A percentile compares a stretch with the other conserved stretches of the same genome.
These are phyloP conservation scores for Chytriomyces sp. DNA, from an alignment of 192 early-diverging fungal genomes.

Conservation along the genomic window DNA sequence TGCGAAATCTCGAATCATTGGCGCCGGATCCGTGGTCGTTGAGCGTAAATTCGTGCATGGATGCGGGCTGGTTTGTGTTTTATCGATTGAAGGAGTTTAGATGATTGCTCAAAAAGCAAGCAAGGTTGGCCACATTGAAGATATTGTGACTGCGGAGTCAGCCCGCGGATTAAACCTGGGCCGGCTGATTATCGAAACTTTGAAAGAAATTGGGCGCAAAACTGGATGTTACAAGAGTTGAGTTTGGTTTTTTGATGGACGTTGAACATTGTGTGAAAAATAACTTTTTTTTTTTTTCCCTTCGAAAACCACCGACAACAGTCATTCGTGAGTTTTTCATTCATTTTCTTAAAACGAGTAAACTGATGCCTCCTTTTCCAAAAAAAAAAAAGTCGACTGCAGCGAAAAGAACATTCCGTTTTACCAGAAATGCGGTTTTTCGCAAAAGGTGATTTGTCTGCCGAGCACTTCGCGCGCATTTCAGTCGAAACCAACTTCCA, in stretches of 20 bases:
- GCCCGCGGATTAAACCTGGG: conserved; percentile 63
- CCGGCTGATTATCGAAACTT: conserved; percentile 79
- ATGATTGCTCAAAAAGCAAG: conserved; percentile 6
- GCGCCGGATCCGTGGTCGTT: conserved; percentile 82
- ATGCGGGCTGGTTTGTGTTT: conserved; percentile 71
- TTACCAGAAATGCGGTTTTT: conserved; percentile 90
- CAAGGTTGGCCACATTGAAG: conserved; percentile 88
- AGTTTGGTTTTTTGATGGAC: conserved; percentile 12
- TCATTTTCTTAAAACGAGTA: neutral
- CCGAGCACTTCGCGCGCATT: too few relatives aligned
- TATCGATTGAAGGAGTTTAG: neutral
- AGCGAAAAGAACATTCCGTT: conserved; percentile 81
- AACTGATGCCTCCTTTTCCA: neutral
- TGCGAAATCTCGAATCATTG: conserved; percentile 71
- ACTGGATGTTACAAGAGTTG: conserved; percentile 90
- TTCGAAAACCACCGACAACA: conserved; percentile 44
- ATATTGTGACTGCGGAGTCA: conserved; percentile 57
- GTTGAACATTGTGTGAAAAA: neutral
- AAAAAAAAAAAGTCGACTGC: conserved; percentile 52
- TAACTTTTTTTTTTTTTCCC: conserved; percentile 60
- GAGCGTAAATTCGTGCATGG: conserved; percentile 90
- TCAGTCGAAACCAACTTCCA: too few relatives aligned
- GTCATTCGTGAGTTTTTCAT: conserved; percentile 51
- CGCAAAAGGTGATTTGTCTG: conserved; percentile 58
- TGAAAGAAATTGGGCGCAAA: conserved; percentile 73